These are phyloP conservation scores for Anthracocystis walkeri DNA, from an alignment of 1,284 basidiomycete species.

Conservation along the genomic window DNA sequence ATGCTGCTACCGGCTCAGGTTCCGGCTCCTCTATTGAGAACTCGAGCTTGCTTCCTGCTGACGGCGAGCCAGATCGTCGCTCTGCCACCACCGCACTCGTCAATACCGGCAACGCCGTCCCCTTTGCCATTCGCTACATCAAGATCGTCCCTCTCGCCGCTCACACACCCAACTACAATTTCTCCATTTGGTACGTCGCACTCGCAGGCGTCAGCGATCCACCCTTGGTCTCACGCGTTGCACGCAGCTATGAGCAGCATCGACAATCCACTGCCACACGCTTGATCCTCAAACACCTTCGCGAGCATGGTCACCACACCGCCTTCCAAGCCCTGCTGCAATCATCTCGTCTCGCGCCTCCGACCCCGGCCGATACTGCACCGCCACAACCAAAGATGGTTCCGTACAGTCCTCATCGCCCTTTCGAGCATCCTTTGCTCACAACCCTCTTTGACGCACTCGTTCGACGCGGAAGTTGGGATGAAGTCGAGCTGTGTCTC, in stretches of 20 bases:
- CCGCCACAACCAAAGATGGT: constrained; percentile 18
- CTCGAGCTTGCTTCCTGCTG: constrained; percentile 32
- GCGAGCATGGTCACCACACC: constrained; percentile 79
- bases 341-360: constrained; percentile 44
- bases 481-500: constrained; percentile 73
- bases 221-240: constrained; percentile 41
- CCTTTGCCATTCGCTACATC: constrained; percentile 63
- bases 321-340: constrained; percentile 72
- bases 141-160: constrained; percentile 68
- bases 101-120: constrained; percentile 46
- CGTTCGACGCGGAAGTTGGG: constrained; percentile 78
- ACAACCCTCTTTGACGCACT: constrained; percentile 77
- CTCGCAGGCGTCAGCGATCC: constrained; percentile 63
- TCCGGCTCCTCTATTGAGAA: constrained; percentile 35
- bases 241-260: constrained; percentile 56
- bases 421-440: constrained; percentile 78
- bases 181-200: constrained; percentile 69
- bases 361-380: neutral
- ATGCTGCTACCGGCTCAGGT: constrained; percentile 46
- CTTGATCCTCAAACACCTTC: constrained; percentile 78
- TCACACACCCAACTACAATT: constrained; percentile 67
- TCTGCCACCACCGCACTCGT: constrained; percentile 39
- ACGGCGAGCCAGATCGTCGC: constrained; percentile 45
- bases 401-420: constrained; percentile 45
- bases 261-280: constrained; percentile 57